Base-by-base conservation (phyloP, 148 eudicot species). In the Fagopyrum esculentum region DNA sequence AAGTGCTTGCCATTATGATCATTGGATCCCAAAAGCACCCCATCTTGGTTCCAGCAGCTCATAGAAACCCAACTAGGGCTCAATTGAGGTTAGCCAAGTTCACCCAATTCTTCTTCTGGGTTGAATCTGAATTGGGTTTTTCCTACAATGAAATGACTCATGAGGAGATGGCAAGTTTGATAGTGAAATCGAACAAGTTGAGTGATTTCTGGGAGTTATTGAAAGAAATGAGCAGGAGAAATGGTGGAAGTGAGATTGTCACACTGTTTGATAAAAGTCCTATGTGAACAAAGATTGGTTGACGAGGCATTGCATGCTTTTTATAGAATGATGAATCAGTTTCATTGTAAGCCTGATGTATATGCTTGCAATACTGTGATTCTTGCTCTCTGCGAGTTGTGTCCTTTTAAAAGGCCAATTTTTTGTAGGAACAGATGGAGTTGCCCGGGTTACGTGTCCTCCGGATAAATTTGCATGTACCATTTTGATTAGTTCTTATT, bases 201-300 rank as follows among this genome's bases (percentile, higher is more conserved):
- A 85, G 73, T 1, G 69, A 75, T 2, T 75, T 91, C 1, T 93
- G 93, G 93, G 87, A 82, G 17, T 90, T 93, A 72, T 82, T 93
- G 12, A 89, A 83, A 49, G 87, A 85, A 30, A 85, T 86, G 86
- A 82, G 90, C 6, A 81, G 86, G 74, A 81, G 83, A 77, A 82
- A 77, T 13, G 74, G 55, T 2, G 59, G 60, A 47, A 80, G 61
- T 16, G 78, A 81, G 79, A 80, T 91, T 45, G 89, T 89, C 8
- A 90, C 87, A 93, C 16, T 89, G 93, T 89, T 82, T 93, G 87
- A 88, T 93, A 22, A 93, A 91, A 86, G 84, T 86, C 77, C 82
- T 93, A 56, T 92, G 92, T 69, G 93, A 93, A 77, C 83, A 91
- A 69, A 96, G 98, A 13, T 71, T 93, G 2, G 96, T 84, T 6